Evolutionary conservation across 768 basidiomycete genomes (phyloP).

Genomic region (Sutorius australiensis): DNA sequence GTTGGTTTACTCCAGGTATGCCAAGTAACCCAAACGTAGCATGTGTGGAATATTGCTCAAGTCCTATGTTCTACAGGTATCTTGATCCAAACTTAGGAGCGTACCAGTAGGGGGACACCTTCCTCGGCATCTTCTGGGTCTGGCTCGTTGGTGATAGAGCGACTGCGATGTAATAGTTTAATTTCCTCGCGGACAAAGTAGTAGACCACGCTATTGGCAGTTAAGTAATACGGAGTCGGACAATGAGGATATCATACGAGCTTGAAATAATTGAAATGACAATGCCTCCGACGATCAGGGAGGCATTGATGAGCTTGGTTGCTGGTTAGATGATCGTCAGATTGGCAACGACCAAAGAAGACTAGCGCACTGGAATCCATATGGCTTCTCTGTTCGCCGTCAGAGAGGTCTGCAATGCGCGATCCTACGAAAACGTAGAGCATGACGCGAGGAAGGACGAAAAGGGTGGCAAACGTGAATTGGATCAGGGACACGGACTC

Average conservation of each 20-base stretch:
- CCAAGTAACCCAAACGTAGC: not conserved
- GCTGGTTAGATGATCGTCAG: slow-evolving; percentile 34
- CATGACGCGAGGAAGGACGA: slow-evolving; percentile 65
- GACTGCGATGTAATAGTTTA: slow-evolving; percentile 45
- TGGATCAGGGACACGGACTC: slow-evolving; percentile 70
- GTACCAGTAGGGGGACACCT: slow-evolving; percentile 46
- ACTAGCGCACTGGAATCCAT: slow-evolving; percentile 67
- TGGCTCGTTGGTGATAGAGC: slow-evolving; percentile 48
- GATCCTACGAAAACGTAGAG: slow-evolving; percentile 79
- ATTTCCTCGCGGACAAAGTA: slow-evolving; percentile 60
- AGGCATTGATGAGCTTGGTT: slow-evolving; percentile 61
- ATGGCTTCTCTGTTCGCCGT: slow-evolving; percentile 64
- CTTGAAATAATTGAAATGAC: slow-evolving; percentile 56
- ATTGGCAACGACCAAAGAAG: not conserved
- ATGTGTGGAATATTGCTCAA: not conserved
- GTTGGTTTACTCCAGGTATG: not conserved
- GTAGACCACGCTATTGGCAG: slow-evolving; percentile 57
- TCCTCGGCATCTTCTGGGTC: slow-evolving; percentile 61
- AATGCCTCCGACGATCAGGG: slow-evolving; percentile 58
- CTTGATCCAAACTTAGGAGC: not conserved
- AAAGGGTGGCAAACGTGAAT: slow-evolving; percentile 70
- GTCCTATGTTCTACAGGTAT: not conserved
- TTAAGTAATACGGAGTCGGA: slow-evolving; percentile 14
- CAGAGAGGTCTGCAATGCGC: slow-evolving; percentile 67
- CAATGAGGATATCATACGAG: slow-evolving; percentile 46